phyloP scores from a whole-genome alignment of 2,329 filamentous ascomycete species.

The Calonectria pseudoreteaudii region DNA sequence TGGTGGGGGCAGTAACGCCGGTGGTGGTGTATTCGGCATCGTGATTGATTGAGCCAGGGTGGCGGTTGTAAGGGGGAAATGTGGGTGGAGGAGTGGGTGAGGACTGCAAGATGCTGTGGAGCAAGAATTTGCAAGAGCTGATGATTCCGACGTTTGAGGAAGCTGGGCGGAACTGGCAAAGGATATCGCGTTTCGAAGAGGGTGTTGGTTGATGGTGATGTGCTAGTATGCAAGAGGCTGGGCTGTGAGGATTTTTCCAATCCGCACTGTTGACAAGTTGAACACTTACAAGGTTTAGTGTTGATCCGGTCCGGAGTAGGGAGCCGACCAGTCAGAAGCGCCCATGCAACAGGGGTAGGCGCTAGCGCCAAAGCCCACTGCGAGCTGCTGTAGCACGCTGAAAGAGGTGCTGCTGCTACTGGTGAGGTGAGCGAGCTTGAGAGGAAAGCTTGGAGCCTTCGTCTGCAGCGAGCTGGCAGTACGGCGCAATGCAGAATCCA shows the following conservation, averaged over 20 bases:
- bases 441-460: background rate
- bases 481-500: background rate
- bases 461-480: background rate
- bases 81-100: slow-evolving; percentile 41
- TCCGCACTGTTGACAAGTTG: slow-evolving; percentile 54
- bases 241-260: slow-evolving; percentile 56
- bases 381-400: slow-evolving; percentile 10
- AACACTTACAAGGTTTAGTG: slow-evolving; percentile 52
- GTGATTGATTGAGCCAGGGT: slow-evolving; percentile 49
- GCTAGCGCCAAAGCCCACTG: slow-evolving; percentile 23
- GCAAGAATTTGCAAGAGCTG: slow-evolving; percentile 20
- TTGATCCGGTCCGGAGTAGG: slow-evolving; percentile 51
- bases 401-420: slow-evolving; percentile 6
- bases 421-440: background rate
- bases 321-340: slow-evolving; percentile 44
- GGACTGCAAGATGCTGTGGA: slow-evolving; percentile 22
- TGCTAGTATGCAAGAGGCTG: slow-evolving; percentile 46
- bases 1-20: slow-evolving; percentile 65
- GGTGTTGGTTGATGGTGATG: slow-evolving; percentile 39
- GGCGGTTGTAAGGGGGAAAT: slow-evolving; percentile 44
- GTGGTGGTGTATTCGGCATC: slow-evolving; percentile 61
- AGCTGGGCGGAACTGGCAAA: slow-evolving; percentile 20
- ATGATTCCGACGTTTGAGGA: slow-evolving; percentile 23
- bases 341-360: slow-evolving; percentile 31
- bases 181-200: slow-evolving; percentile 38